Conservation (phyloP, 768 basidiomycete species). For the Termitomyces sp. region DNA sequence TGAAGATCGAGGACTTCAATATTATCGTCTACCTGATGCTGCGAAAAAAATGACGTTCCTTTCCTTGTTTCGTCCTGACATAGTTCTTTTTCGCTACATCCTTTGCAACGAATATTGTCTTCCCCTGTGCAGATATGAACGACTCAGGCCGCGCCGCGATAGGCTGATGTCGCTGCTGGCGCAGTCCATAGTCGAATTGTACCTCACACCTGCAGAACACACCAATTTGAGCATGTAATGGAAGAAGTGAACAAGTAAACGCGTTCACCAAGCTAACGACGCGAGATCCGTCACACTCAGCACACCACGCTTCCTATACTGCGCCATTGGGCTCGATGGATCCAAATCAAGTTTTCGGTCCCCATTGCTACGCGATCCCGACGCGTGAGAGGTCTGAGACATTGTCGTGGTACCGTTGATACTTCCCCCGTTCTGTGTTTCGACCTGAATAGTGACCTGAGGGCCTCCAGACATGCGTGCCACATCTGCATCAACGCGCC, state of each 20-base stretch:
- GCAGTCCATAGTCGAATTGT: constrained; percentile 71
- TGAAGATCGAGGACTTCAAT: constrained; percentile 17
- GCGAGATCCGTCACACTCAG: constrained; percentile 63
- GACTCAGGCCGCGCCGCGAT: constrained; percentile 45
- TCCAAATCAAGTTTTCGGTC: background rate
- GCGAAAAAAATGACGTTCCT: constrained; percentile 30
- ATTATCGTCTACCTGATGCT: background rate
- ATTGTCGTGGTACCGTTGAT: background rate
- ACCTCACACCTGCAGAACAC: constrained; percentile 63
- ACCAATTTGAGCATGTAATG: background rate
- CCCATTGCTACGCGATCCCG: background rate
- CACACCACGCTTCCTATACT: constrained; percentile 37
- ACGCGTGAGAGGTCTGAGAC: constrained; percentile 1
- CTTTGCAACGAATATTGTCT: constrained; percentile 49
- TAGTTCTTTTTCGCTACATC: constrained; percentile 52
- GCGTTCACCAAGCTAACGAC: constrained; percentile 53
- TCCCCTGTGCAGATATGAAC: constrained; percentile 54
- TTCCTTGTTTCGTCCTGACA: constrained; percentile 43
- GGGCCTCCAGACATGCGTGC: constrained; percentile 21
- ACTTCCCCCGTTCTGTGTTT: constrained; percentile 5
- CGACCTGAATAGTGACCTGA: constrained; percentile 29
- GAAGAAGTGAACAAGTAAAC: background rate
- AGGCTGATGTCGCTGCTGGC: constrained; percentile 46
- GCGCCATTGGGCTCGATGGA: constrained; percentile 28
- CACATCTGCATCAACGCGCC: constrained; percentile 37